Conservation (phyloP, 768 basidiomycete species). For the Leccinum obscurum region DNA sequence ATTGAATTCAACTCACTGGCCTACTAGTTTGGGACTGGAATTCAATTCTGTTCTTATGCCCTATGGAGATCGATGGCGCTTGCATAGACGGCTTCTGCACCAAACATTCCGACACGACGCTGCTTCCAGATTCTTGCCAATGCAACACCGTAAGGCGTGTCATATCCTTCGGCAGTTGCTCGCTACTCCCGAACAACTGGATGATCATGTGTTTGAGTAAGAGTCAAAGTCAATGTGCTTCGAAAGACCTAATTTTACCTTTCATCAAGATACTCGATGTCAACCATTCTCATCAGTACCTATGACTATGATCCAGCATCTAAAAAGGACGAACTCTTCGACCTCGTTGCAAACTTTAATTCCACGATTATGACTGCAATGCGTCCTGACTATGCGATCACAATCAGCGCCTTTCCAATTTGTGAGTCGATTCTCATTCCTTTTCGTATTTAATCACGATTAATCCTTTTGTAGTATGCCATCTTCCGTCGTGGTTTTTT, state of each 20-base stretch:
- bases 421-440: neutral
- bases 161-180: conserved; percentile 5
- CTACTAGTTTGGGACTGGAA: conserved; percentile 4
- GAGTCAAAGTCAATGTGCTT: neutral
- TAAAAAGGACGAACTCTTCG: conserved; percentile 8
- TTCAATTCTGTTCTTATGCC: neutral
- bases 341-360: neutral
- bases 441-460: neutral
- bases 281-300: conserved; percentile 3
- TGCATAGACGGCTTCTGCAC: conserved; percentile 17
- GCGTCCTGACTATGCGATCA: conserved; percentile 1
- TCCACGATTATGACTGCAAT: neutral
- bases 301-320: conserved; percentile 9
- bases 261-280: conserved; percentile 2
- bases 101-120: conserved; percentile 3
- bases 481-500: conserved; percentile 8
- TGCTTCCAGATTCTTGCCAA: neutral
- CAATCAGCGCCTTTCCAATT: neutral
- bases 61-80: conserved; percentile 15
- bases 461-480: neutral
- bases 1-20: neutral
- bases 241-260: too few species aligned
- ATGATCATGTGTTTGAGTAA: conserved; percentile 11
- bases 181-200: neutral
- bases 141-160: conserved; percentile 6